Conservation (phyloP, 129 eudicot species). For the Smallanthus sonchifolius region DNA sequence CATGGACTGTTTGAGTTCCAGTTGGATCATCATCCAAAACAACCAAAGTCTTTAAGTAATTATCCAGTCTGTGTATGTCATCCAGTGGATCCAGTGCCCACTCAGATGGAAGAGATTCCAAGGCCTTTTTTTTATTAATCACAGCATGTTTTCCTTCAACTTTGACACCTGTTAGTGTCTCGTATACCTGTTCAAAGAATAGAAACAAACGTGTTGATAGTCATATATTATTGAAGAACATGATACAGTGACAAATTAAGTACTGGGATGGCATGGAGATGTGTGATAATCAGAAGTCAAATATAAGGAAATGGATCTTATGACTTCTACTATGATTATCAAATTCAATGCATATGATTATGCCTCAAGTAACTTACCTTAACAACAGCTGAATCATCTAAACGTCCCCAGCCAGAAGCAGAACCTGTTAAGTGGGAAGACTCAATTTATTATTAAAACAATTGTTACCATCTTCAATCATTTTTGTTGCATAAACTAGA, state of each 20-base stretch:
- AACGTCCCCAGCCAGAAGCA: slow-evolving; percentile 98
- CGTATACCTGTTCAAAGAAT: slow-evolving; percentile 65
- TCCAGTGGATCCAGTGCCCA: slow-evolving; percentile 73
- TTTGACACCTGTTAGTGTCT: slow-evolving; percentile 87
- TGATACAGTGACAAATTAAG: neutral
- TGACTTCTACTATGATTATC: neutral
- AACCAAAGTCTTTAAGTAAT: slow-evolving; percentile 64
- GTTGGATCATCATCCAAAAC: slow-evolving; percentile 99
- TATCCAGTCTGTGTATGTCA: slow-evolving; percentile 60
- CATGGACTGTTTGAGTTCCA: slow-evolving; percentile 98
- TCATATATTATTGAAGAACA: neutral
- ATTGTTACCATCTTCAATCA: neutral
- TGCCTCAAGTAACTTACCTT: slow-evolving; percentile 55
- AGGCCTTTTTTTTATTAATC: slow-evolving; percentile 43
- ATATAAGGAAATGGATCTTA: neutral
- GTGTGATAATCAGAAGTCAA: neutral
- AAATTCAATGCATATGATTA: neutral
- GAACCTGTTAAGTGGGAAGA: slow-evolving; percentile 55
- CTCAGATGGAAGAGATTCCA: slow-evolving; percentile 84
- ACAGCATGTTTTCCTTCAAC: slow-evolving; percentile 79
- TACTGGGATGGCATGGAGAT: neutral
- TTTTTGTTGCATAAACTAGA: neutral
- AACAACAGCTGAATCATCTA: slow-evolving; percentile 97
- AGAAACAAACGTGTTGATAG: neutral
- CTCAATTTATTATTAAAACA: neutral